Evolutionary conservation across 805 yeast species (phyloP), one percentile per base, ranked within the genome.

Genomic region (Kuraishia ogatae): DNA sequence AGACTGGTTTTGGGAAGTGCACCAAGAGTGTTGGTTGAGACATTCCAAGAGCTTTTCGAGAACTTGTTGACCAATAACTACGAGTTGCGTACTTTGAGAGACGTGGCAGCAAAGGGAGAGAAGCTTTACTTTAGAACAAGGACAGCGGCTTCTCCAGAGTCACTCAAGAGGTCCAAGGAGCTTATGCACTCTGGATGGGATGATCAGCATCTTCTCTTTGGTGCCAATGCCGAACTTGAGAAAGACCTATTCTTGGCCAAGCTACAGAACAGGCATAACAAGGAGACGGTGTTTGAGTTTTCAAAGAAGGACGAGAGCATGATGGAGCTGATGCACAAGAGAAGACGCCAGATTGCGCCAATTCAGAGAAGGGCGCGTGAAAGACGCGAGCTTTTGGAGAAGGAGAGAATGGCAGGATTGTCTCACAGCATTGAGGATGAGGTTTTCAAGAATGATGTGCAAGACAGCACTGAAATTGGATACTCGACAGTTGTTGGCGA

Each of bases 221-320:
- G 96, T 22, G 78, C 80, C 29, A 89, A 89, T 64, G 67, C 78
- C 54, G 96, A 89, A 61, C 78, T 77, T 59, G 94, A 87, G 61
- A 89, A 88, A 66, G 77, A 86, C 24, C 78, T 71, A 48, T 85
- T 94, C 63, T 76, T 94, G 60, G 87, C 82, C 4, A 83, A 83
- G 62, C 73, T 94, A 57, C 81, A 82, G 57, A 79, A 88, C 61
- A 77, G 97, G 65, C 68, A 75, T 49, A 75, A 82, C 53, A 86
- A 89, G 63, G 98, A 94, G 66, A 94, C 99, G 0, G 97, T 94
- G 2, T 94, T 94, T 67, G 99, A 94, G 69, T 87, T 91, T 69
- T 81, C 84, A 58, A 82, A 84, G 63, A 78, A 76, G 53, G 89
- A 84, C 60, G 85, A 85, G 59, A 80, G 84, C 52, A 76, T 90